Evolutionary conservation across 768 basidiomycete species (phyloP), one percentile per base, ranked within the genome.

Genomic region (Lactarius akahatsu): DNA sequence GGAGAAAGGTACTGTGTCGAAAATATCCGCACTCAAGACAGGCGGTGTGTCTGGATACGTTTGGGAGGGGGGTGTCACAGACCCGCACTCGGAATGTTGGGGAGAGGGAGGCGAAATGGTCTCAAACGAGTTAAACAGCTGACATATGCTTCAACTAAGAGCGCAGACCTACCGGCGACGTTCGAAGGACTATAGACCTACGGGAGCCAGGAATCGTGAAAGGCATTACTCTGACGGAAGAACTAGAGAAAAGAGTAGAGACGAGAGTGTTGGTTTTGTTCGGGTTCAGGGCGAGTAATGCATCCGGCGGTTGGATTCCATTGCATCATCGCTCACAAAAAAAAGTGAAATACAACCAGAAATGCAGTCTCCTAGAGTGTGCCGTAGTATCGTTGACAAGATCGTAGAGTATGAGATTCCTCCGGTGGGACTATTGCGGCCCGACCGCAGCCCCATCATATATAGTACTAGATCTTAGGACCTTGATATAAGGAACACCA

Each of bases 1-100:
- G 36, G 71, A 72, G 62, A 72, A 72, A 16, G 71, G 71, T 26
- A 61, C 63, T 28, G 70, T 45, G 47, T 72, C 71, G 40, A 72
- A 69, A 1, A 60, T 62, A 41, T 69, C 67, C 26, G 70, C 34
- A 32, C 69, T 63, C n/a, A 67, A 40, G 40, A 72, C 57, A n/a
- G 68, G 58, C 61, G 71, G 71, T 30, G 67, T 71, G 52, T 61
- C 62, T 43, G 57, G 62, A 61, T 59, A 71, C 6, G 63, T 13
- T 26, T 64, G 63, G n/a, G 57, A 62, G 36, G 47, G 52, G 15
- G 60, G 52, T 28, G 68, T 67, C 32, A 32, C 62, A 23, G 58
- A 63, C 41, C 52, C 57, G 36, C 41, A 61, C 40, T 59, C 64
- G 15, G 70, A 69, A 18, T 59, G 59, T 13, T 58, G 61, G 40